phyloP scores from a whole-genome alignment of 2,329 filamentous ascomycete genomes.

The Verticillium nubilum region DNA sequence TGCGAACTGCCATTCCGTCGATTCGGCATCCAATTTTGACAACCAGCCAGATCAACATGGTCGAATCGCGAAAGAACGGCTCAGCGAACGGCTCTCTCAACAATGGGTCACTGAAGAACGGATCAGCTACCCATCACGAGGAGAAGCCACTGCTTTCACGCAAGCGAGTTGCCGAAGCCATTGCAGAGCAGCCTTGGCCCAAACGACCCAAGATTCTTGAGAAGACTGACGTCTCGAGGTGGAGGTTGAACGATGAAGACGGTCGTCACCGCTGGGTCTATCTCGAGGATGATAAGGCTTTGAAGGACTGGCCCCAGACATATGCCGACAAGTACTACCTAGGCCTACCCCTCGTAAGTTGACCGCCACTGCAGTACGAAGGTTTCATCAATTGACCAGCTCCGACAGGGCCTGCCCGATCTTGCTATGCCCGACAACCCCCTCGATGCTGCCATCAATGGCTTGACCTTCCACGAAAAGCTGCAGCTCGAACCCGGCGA shows the following conservation, averaged over 20 bases:
- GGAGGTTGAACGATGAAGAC: slow-evolving; percentile 77
- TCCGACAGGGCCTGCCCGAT: slow-evolving; percentile 61
- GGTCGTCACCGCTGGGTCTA: slow-evolving; percentile 96
- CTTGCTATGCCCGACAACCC: slow-evolving; percentile 67
- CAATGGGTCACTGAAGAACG: background rate
- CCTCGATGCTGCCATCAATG: slow-evolving; percentile 75
- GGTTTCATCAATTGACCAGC: background rate
- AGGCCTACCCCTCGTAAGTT: slow-evolving; percentile 67
- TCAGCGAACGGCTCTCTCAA: background rate
- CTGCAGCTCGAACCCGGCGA: slow-evolving; percentile 85
- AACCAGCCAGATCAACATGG: background rate
- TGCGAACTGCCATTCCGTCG: background rate
- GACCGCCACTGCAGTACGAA: background rate
- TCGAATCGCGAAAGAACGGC: background rate
- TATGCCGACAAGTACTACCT: slow-evolving; percentile 86
- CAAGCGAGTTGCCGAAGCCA: slow-evolving; percentile 37
- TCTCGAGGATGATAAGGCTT: slow-evolving; percentile 65
- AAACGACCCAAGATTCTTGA: slow-evolving; percentile 43
- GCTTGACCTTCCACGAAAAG: slow-evolving; percentile 80
- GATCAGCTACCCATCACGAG: background rate
- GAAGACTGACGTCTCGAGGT: slow-evolving; percentile 74
- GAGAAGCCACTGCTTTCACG: slow-evolving; percentile 20
- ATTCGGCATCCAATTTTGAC: background rate
- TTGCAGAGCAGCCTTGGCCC: slow-evolving; percentile 26
- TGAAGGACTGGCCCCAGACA: slow-evolving; percentile 76